phyloP scores from a whole-genome alignment of 768 basidiomycete genomes.

The Cubamyces sp. region DNA sequence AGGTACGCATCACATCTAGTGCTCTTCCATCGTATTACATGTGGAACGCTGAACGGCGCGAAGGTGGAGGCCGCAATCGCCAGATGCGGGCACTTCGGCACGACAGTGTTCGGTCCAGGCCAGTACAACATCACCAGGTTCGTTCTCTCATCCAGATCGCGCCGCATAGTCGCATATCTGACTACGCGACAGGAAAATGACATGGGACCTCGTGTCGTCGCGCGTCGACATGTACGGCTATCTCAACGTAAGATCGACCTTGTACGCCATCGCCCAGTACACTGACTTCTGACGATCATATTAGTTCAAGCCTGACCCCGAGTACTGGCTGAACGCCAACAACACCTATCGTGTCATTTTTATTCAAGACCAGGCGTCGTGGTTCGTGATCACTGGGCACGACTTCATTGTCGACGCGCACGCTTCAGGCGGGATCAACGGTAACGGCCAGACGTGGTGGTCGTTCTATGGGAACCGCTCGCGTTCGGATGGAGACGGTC shows the following conservation, averaged over 20 bases:
- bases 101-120: conserved; percentile 47
- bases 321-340: conserved; percentile 57
- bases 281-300: no score
- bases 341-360: conserved; percentile 65
- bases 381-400: conserved; percentile 62
- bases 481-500: conserved; percentile 57
- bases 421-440: conserved; percentile 57
- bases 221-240: conserved; percentile 48
- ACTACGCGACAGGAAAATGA: conserved; percentile 50
- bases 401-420: conserved; percentile 62
- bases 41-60: not conserved
- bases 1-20: conserved; percentile 12
- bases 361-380: conserved; percentile 67
- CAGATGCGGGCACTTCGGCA: conserved; percentile 52
- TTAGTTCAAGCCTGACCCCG: conserved; percentile 57
- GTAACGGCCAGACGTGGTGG: conserved; percentile 69
- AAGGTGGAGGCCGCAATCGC: conserved; percentile 55
- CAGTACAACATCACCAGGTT: conserved; percentile 58
- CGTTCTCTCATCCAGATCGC: not conserved
- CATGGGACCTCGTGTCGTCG: conserved; percentile 51
- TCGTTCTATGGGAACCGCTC: conserved; percentile 48
- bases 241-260: conserved; percentile 42
- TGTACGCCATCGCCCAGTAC: not conserved
- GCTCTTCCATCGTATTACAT: not conserved
- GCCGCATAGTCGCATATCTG: not conserved